phyloP scores from a whole-genome alignment of 176 grass and related monocot species.

The Musa itinerans region DNA sequence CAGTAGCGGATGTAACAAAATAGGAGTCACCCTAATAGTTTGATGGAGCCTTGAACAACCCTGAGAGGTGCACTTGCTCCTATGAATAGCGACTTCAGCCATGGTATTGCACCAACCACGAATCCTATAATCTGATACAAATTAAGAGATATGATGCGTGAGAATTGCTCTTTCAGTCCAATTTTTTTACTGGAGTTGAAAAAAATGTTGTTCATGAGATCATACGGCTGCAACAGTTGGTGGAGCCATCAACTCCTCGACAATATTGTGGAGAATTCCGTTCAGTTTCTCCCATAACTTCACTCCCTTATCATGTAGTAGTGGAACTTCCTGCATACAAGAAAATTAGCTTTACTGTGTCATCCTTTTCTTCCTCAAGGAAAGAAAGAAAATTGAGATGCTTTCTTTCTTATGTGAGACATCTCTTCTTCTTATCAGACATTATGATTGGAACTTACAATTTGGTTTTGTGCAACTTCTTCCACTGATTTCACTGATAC shows the following conservation, averaged over 20 bases:
- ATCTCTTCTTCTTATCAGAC: background rate
- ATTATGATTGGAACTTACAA: constrained; percentile 34
- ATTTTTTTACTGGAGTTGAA: background rate
- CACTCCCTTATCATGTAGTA: constrained; percentile 29
- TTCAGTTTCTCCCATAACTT: constrained; percentile 49
- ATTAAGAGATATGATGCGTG: constrained; percentile 8
- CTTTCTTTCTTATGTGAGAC: background rate
- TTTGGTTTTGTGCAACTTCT: constrained; percentile 26
- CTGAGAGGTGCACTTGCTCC: constrained; percentile 36
- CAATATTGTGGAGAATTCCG: constrained; percentile 13
- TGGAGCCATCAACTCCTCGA: constrained; percentile 16
- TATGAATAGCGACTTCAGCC: constrained; percentile 40
- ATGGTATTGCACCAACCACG: constrained; percentile 31
- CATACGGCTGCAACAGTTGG: constrained; percentile 7
- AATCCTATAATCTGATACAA: constrained; percentile 12
- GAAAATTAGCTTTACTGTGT: background rate
- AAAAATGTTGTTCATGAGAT: background rate
- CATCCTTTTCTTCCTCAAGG: background rate
- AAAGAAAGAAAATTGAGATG: background rate
- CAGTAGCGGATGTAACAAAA: background rate
- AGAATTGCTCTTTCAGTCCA: background rate
- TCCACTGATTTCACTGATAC: constrained; percentile 25
- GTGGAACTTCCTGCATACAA: constrained; percentile 42
- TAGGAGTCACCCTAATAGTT: constrained; percentile 6
- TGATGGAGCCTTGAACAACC: constrained; percentile 39